phyloP scores from a whole-genome alignment of 176 grass and related monocot species.

The Triticum turgidum region DNA sequence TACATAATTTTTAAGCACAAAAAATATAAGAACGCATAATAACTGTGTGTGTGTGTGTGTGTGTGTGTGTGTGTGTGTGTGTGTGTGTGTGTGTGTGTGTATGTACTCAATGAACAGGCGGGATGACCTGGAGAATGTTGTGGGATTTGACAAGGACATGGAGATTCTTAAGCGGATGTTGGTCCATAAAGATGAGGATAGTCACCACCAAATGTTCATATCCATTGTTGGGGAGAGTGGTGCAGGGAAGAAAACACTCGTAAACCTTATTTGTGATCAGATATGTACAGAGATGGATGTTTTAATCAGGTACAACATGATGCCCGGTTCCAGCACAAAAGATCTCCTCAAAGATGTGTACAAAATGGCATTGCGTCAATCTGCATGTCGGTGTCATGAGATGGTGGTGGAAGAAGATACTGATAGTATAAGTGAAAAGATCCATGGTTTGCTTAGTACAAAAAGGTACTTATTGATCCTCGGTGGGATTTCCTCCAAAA shows the following conservation, averaged over 20 bases:
- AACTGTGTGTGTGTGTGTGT: background rate
- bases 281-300: background rate
- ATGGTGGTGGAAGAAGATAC: background rate
- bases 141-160: background rate
- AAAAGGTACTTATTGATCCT: conserved; percentile 20
- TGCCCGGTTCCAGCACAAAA: background rate
- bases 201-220: background rate
- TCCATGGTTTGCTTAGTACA: background rate
- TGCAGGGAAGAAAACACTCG: background rate
- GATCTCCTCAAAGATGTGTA: conserved; percentile 7
- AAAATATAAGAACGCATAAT: background rate
- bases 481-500: background rate
- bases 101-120: background rate
- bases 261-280: background rate
- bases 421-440: background rate
- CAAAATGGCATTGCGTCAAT: background rate
- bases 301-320: background rate
- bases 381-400: background rate
- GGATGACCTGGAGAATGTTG: background rate
- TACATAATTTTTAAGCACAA: background rate
- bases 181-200: background rate
- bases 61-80: no score
- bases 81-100: background rate
- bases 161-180: background rate
- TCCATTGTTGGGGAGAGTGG: conserved; percentile 14